These are phyloP conservation scores for Lecanosticta acicola DNA, from an alignment of 2,329 filamentous ascomycete genomes.

Conservation along the genomic window DNA sequence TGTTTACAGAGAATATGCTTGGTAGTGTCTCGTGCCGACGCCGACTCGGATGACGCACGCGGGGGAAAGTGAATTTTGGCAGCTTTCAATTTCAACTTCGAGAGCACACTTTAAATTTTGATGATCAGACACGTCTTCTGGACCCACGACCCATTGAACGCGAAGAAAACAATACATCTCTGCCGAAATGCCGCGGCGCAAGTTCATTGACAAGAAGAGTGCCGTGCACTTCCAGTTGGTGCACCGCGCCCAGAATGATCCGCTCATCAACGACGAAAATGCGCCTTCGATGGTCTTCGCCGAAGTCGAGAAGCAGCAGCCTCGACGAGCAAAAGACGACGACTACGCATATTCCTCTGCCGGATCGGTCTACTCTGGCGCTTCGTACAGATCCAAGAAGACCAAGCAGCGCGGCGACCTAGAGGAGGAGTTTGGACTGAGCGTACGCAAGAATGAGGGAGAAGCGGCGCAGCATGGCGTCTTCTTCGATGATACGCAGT, in stretches of 20 bases:
- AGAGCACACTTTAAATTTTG: no score
- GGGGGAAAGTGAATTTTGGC: constrained; percentile 5
- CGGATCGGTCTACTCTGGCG: constrained; percentile 33
- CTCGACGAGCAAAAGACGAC: constrained; percentile 20
- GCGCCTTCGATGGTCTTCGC: constrained; percentile 89
- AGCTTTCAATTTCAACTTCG: no score
- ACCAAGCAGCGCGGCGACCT: constrained; percentile 60
- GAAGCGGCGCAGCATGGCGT: constrained; percentile 92
- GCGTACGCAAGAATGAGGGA: constrained; percentile 81
- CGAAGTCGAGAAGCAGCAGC: constrained; percentile 42
- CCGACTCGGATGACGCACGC: constrained; percentile 14
- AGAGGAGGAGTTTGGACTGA: constrained; percentile 63
- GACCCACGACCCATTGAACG: no score
- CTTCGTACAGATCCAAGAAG: constrained; percentile 26
- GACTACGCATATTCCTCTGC: constrained; percentile 25
- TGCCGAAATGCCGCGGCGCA: constrained; percentile 70
- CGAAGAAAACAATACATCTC: no score
- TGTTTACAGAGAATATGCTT: constrained; percentile 8
- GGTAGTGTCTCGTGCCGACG: no score
- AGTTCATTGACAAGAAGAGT: constrained; percentile 85
- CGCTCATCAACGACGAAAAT: constrained; percentile 84
- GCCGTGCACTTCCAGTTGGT: constrained; percentile 92
- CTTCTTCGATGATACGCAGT: constrained; percentile 89
- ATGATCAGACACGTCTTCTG: no score
- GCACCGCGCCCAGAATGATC: constrained; percentile 94